phyloP scores from a whole-genome alignment of 1,284 basidiomycete genomes.

The Pyrrhoderma lamaoense region DNA sequence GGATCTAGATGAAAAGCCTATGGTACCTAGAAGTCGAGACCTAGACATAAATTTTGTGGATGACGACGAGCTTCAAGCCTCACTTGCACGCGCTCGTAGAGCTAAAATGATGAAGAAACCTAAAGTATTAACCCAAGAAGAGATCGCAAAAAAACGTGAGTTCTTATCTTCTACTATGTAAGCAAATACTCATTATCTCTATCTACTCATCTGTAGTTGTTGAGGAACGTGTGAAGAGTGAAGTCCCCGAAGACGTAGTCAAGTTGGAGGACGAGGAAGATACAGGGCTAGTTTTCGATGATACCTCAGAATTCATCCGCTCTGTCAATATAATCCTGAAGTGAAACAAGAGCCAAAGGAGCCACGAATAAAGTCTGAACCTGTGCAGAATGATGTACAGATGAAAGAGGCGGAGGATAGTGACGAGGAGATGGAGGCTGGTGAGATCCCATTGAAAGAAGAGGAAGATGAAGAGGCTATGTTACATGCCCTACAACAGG shows the following conservation, averaged over 20 bases:
- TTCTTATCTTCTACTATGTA: slow-evolving; percentile 20
- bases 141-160: slow-evolving; percentile 75
- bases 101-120: slow-evolving; percentile 67
- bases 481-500: slow-evolving; percentile 64
- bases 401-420: slow-evolving; percentile 20
- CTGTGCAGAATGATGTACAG: slow-evolving; percentile 27
- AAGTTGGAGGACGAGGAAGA: slow-evolving; percentile 51
- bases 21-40: slow-evolving; percentile 56
- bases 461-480: slow-evolving; percentile 69
- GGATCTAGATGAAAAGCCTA: slow-evolving; percentile 69
- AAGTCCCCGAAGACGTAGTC: slow-evolving; percentile 37
- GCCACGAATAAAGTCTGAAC: slow-evolving; percentile 29
- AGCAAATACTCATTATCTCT: slow-evolving; percentile 11
- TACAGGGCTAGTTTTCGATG: slow-evolving; percentile 81
- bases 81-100: slow-evolving; percentile 78
- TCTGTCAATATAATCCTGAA: slow-evolving; percentile 67
- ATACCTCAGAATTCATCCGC: slow-evolving; percentile 95
- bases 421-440: slow-evolving; percentile 72
- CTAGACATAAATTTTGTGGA: slow-evolving; percentile 89
- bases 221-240: slow-evolving; percentile 50
- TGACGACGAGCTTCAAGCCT: slow-evolving; percentile 96
- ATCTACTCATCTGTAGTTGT: slow-evolving; percentile 43
- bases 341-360: slow-evolving; percentile 45
- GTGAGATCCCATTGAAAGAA: slow-evolving; percentile 69
- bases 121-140: slow-evolving; percentile 78